These are phyloP conservation scores for Hylodesmum podocarpum DNA, from an alignment of 306 rosid species.

Conservation along the genomic window DNA sequence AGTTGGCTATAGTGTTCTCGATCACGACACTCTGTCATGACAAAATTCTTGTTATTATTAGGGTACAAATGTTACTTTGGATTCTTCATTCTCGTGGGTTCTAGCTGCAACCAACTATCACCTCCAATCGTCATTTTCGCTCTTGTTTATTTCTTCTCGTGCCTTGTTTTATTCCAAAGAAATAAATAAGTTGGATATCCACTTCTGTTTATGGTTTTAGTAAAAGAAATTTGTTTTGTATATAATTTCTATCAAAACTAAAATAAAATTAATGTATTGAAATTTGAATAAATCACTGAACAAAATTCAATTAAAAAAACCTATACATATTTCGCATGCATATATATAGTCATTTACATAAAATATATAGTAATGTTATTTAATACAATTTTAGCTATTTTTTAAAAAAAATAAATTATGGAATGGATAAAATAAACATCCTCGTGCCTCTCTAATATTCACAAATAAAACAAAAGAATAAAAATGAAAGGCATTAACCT, in stretches of 20 bases:
- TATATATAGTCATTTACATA: neutral
- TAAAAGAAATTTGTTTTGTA: neutral
- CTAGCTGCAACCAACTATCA: neutral
- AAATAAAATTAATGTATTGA: neutral
- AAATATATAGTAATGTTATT: no score
- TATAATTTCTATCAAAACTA: neutral
- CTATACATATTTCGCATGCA: neutral
- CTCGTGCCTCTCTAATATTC: no score
- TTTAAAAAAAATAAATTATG: no score
- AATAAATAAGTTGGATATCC: neutral
- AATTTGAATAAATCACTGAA: neutral
- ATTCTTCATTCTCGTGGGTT: conserved; percentile 2
- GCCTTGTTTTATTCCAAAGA: neutral
- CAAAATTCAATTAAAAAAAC: neutral
- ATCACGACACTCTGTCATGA: neutral
- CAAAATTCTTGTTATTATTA: neutral
- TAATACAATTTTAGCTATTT: no score
- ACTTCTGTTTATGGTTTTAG: neutral
- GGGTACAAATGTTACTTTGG: neutral
- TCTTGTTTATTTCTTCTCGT: neutral
- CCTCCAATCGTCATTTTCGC: neutral
- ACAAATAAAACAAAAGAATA: no score
- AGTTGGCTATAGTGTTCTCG: neutral
- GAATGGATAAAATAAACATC: no score
- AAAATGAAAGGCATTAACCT: no score